A percentile compares a stretch with the other conserved stretches of the same genome.
Evolutionary conservation across 1,284 basidiomycete species (phyloP).

Genomic region (Cryptococcus depauperatus): DNA sequence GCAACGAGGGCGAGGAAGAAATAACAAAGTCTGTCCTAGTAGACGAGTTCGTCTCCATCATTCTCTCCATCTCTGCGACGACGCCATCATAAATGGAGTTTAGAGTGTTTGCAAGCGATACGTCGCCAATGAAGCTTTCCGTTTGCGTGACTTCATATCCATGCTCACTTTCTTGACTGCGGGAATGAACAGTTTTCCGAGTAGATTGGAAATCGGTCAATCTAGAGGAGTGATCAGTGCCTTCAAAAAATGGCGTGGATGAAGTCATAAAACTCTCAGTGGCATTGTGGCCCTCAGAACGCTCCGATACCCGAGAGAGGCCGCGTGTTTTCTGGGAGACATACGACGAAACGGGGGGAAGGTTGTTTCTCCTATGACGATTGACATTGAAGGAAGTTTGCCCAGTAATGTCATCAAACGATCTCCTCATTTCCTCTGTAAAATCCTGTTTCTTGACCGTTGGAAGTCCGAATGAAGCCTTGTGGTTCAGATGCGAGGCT

Average conservation of each 20-base stretch:
- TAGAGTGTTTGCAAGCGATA: neutral
- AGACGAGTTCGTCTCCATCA: conserved; percentile 35
- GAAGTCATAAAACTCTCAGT: conserved; percentile 1
- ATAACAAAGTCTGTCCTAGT: conserved; percentile 30
- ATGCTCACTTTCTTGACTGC: too few relatives aligned
- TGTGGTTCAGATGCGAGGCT: conserved; percentile 19
- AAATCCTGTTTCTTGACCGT: conserved; percentile 14
- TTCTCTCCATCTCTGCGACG: conserved; percentile 33
- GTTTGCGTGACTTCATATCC: neutral
- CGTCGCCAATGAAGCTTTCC: neutral
- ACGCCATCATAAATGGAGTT: conserved; percentile 11
- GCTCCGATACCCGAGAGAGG: conserved; percentile 11
- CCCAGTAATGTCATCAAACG: conserved; percentile 15
- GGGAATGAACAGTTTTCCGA: too few relatives aligned
- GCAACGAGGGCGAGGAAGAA: conserved; percentile 23
- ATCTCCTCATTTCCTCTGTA: conserved; percentile 19
- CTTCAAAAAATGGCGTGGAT: conserved; percentile 10
- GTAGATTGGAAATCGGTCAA: too few relatives aligned
- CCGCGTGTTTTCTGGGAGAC: too few relatives aligned
- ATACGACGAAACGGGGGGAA: conserved; percentile 26
- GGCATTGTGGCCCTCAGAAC: conserved; percentile 4
- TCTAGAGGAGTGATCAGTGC: conserved; percentile 8
- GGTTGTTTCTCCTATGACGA: conserved; percentile 13
- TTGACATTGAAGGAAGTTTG: neutral
- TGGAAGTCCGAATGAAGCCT: conserved; percentile 21